Evolutionary conservation across 176 grass and related monocot species (phyloP).

Genomic region (Carex pumila): DNA sequence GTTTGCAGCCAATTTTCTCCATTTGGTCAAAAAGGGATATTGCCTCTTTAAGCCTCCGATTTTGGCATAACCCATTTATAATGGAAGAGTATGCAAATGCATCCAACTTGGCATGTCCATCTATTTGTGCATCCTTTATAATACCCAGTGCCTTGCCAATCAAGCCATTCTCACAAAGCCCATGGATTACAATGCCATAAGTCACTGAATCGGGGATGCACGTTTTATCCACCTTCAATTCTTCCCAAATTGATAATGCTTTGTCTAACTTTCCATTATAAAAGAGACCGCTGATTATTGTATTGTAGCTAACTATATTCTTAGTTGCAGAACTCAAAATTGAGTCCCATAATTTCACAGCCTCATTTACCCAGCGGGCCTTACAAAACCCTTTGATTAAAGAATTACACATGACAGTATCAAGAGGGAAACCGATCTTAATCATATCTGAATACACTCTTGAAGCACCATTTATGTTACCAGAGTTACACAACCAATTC

Average conservation of each 20-base stretch:
- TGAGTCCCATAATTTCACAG: conserved; percentile 57
- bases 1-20: conserved; percentile 41
- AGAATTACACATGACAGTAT: conserved; percentile 58
- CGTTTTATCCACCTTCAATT: conserved; percentile 38
- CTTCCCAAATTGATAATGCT: conserved; percentile 39
- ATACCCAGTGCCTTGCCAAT: conserved; percentile 58
- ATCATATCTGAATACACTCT: conserved; percentile 65
- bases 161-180: conserved; percentile 68
- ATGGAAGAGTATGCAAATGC: conserved; percentile 69
- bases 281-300: conserved; percentile 66
- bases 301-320: conserved; percentile 61
- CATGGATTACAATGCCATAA: conserved; percentile 76
- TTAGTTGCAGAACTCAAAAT: conserved; percentile 25
- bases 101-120: conserved; percentile 43
- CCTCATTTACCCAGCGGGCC: conserved; percentile 31
- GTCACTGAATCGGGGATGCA: conserved; percentile 55
- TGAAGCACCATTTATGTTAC: conserved; percentile 52
- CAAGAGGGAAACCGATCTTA: conserved; percentile 54
- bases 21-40: conserved; percentile 54
- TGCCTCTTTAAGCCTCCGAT: conserved; percentile 53
- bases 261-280: conserved; percentile 49
- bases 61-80: conserved; percentile 66
- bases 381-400: conserved; percentile 65
- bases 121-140: conserved; percentile 35
- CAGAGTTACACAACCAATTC: conserved; percentile 55